A percentile compares a stretch with the other conserved stretches of the same genome.
Evolutionary conservation across 2,329 filamentous ascomycete genomes (phyloP).

Genomic region (Pestalotiopsis sp.): DNA sequence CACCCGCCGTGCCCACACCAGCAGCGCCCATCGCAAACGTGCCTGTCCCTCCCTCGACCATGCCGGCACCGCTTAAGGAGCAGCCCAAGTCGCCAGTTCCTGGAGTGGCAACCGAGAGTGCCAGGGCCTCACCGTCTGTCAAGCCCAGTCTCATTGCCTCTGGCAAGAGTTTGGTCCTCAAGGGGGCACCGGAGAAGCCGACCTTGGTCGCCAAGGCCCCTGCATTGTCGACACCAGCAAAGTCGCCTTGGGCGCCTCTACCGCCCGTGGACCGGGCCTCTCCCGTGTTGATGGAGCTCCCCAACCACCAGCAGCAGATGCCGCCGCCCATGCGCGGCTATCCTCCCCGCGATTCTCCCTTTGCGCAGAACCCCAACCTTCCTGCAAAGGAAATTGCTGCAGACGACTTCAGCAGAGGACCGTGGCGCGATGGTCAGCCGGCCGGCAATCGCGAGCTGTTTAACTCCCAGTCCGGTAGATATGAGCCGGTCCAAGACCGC

Average conservation of each 20-base stretch:
- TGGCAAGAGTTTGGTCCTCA: constrained; percentile 66
- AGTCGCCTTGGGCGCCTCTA: constrained; percentile 89
- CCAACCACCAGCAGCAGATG: constrained; percentile 32
- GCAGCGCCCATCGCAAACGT: constrained; percentile 24
- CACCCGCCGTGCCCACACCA: constrained; percentile 29
- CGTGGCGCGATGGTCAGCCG: constrained; percentile 73
- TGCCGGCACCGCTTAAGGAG: constrained; percentile 35
- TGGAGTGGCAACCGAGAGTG: constrained; percentile 26
- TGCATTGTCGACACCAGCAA: constrained; percentile 68
- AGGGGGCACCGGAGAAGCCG: constrained; percentile 70
- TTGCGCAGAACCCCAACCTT: constrained; percentile 55
- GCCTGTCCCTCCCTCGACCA: constrained; percentile 29
- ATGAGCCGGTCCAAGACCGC: constrained; percentile 84
- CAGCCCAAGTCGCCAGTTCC: constrained; percentile 49
- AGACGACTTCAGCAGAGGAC: constrained; percentile 86
- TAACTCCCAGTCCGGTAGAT: constrained; percentile 93
- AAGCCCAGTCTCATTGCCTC: constrained; percentile 51
- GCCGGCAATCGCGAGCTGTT: constrained; percentile 76
- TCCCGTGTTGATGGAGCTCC: constrained; percentile 64
- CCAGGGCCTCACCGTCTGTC: constrained; percentile 38
- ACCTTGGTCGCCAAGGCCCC: constrained; percentile 75
- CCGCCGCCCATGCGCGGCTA: constrained; percentile 34
- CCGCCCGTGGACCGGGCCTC: constrained; percentile 84
- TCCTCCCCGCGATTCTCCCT: constrained; percentile 57
- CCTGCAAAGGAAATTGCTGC: constrained; percentile 84